Evolutionary conservation across 768 basidiomycete genomes (phyloP).

Genomic region (Auricularia sp.): DNA sequence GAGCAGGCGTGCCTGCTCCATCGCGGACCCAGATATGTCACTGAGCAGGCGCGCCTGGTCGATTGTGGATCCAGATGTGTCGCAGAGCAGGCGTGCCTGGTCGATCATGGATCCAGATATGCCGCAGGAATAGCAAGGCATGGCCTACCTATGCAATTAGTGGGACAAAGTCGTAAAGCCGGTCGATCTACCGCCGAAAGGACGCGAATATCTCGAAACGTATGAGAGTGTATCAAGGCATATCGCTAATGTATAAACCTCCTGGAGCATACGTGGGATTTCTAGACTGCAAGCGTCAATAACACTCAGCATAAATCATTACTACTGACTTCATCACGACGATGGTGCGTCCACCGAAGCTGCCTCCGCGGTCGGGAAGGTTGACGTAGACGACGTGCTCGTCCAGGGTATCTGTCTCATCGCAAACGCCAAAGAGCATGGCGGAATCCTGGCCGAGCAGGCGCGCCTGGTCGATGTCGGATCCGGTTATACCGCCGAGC

Average conservation of each 20-base stretch:
- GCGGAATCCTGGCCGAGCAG: conserved; percentile 14
- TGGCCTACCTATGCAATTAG: conserved; percentile 14
- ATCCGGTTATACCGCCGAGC: too few species aligned
- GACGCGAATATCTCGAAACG: conserved; percentile 10
- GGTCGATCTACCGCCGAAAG: conserved; percentile 12
- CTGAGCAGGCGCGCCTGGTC: too few species aligned
- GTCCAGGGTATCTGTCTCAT: conserved; percentile 13
- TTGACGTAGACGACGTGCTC: conserved; percentile 17
- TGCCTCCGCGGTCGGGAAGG: conserved; percentile 9
- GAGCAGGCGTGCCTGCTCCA: too few species aligned
- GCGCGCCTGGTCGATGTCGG: too few species aligned
- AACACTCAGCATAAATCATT: not conserved
- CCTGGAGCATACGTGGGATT: conserved; percentile 14
- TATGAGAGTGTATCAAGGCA: not conserved
- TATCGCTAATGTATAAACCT: conserved; percentile 5
- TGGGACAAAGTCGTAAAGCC: conserved; percentile 8
- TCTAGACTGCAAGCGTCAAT: not conserved
- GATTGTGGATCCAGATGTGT: too few species aligned
- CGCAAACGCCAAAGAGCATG: conserved; percentile 13
- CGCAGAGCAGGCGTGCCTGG: too few species aligned
- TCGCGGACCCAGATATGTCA: too few species aligned
- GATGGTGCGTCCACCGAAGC: conserved; percentile 11
- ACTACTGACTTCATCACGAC: conserved; percentile 1
- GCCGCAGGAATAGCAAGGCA: too few species aligned
- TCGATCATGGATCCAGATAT: too few species aligned